Evolutionary conservation across 306 rosid genomes (phyloP), one percentile per base, ranked within the genome.

Genomic region (Rosa multiflora): DNA sequence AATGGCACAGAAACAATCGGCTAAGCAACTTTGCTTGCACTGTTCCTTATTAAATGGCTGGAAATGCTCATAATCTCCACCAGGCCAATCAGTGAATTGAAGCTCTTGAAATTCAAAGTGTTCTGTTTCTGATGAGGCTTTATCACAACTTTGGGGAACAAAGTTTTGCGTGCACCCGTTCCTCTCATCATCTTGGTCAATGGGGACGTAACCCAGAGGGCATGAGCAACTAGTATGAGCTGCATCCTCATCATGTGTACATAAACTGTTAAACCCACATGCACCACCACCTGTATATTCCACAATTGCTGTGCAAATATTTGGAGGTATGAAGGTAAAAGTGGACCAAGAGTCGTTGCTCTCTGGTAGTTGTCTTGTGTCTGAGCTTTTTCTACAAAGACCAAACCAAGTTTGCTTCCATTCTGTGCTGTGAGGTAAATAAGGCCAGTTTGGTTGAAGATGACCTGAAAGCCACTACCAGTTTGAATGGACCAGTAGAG

Each of bases 151-250:
- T 56, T 83, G 89, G 4, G 85, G 23, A 51, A n/a, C 26, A 39
- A 88, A 88, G 70, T 53, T 39, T 9, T 76, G 84, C 53, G 70
- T 83, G 66, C 91, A 85, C 18, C 89, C 88, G 64, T 67, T 67
- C 52, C 43, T 32, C 39, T 1, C 72, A 81, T 88, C 86, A 20
- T 78, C 32, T 2, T 83, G 83, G 73, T 88, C 88, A 26, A 88
- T 9, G 8, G 49, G 32, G 77, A 1, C 53, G 55, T 74, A 78
- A 7, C 74, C 26, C 0, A 2, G 3, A 11, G 83, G 83, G 55
- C 70, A 78, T 5, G 0, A 23, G 56, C 83, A 83, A 5, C 0
- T 55, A 8, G 75, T 81, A 42, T 55, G 32, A 58, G 29, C 56
- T 32, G 20, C 63, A 53, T 58, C 8, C 29, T 73, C 83, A 26